A percentile compares a stretch with the other conserved stretches of the same genome.
Evolutionary conservation across 345 rosid species (phyloP).

Genomic region (Eucalyptus regnans): DNA sequence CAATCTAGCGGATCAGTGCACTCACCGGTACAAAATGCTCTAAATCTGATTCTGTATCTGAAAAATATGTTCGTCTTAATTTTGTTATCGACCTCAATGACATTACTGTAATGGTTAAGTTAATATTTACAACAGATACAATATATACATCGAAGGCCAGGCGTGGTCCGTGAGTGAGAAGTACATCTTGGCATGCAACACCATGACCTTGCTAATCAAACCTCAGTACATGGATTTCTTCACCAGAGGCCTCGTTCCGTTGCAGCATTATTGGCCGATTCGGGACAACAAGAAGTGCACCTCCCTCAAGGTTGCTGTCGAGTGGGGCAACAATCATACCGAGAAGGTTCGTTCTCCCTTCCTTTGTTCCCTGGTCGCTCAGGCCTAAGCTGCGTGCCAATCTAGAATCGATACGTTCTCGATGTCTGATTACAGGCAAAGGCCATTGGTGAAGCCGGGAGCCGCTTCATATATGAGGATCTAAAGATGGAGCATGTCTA

Average conservation of each 20-base stretch:
- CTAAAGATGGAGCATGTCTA: slow-evolving; percentile 51
- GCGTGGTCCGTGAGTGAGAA: slow-evolving; percentile 83
- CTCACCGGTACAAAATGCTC: slow-evolving; percentile 26
- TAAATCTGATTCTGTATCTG: not conserved
- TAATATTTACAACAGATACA: slow-evolving; percentile 22
- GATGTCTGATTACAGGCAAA: slow-evolving; percentile 19
- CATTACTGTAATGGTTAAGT: not conserved
- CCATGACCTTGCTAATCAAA: slow-evolving; percentile 37
- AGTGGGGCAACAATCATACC: slow-evolving; percentile 56
- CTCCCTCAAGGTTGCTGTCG: slow-evolving; percentile 52
- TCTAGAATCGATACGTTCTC: not conserved
- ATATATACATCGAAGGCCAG: slow-evolving; percentile 63
- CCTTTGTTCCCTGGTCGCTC: too few species aligned
- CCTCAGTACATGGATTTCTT: slow-evolving; percentile 48
- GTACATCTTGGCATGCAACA: slow-evolving; percentile 68
- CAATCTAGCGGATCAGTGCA: slow-evolving; percentile 43
- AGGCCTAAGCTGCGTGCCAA: not conserved
- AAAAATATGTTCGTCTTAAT: not conserved
- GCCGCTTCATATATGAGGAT: slow-evolving; percentile 34
- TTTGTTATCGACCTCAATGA: not conserved
- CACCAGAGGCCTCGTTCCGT: slow-evolving; percentile 45
- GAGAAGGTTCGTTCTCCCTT: not conserved
- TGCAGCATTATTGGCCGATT: slow-evolving; percentile 76
- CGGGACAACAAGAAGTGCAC: slow-evolving; percentile 31
- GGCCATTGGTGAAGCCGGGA: slow-evolving; percentile 50